These are phyloP conservation scores for Umbelopsis isabellina DNA, from an alignment of 192 early-diverging fungal species.

Conservation along the genomic window DNA sequence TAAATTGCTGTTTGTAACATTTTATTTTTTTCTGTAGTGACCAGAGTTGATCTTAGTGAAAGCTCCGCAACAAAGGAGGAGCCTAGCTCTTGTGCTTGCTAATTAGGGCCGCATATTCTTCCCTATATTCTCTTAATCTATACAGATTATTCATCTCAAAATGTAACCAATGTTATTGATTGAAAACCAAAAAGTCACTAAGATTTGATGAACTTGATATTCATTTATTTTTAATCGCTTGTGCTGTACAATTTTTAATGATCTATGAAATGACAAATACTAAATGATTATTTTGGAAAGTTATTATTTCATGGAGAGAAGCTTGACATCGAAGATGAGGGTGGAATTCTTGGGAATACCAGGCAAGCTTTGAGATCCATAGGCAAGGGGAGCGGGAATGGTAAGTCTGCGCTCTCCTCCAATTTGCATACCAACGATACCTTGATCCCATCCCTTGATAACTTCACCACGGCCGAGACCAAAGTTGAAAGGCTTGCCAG, in stretches of 20 bases:
- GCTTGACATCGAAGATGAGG: slow-evolving; percentile 78
- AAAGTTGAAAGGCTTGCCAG: slow-evolving; percentile 85
- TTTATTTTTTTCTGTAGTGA: slow-evolving; percentile 30
- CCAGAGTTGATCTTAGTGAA: slow-evolving; percentile 39
- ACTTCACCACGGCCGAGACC: slow-evolving; percentile 79
- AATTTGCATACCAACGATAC: slow-evolving; percentile 84
- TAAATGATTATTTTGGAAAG: neutral
- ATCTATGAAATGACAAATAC: neutral
- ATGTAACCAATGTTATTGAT: no score
- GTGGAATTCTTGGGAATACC: slow-evolving; percentile 85
- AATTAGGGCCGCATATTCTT: slow-evolving; percentile 2
- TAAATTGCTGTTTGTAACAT: neutral
- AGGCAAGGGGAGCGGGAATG: slow-evolving; percentile 77
- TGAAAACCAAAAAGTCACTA: no score
- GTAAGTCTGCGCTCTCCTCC: slow-evolving; percentile 84
- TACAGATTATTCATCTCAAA: neutral
- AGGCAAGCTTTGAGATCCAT: slow-evolving; percentile 64
- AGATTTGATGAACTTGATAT: no score
- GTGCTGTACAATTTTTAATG: slow-evolving; percentile 18
- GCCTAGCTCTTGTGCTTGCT: slow-evolving; percentile 32
- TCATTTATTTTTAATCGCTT: neutral
- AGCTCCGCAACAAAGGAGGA: slow-evolving; percentile 26
- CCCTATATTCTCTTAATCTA: neutral
- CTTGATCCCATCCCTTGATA: slow-evolving; percentile 91
- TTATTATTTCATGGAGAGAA: slow-evolving; percentile 18